Conservation (phyloP, 495 filamentous ascomycete genomes). For the Penicillium odoratum region DNA sequence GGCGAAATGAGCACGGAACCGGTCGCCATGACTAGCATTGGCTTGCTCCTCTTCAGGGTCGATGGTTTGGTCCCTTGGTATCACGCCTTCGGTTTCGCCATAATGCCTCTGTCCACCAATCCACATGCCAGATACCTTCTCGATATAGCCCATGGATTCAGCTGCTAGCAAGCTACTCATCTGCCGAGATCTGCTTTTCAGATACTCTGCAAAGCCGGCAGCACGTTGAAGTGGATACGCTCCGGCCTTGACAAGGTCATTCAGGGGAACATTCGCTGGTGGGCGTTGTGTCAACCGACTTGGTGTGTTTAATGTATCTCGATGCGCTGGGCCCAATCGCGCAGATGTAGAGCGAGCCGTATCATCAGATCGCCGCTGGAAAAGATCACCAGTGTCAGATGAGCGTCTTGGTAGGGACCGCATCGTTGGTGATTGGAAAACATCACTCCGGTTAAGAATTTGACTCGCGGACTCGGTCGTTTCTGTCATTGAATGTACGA, state of each 20-base stretch:
- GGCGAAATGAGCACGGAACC: conserved; percentile 89
- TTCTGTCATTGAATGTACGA: conserved; percentile 72
- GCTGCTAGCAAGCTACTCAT: conserved; percentile 87
- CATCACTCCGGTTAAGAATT: conserved; percentile 81
- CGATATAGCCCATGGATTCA: conserved; percentile 96
- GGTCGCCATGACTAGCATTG: conserved; percentile 61
- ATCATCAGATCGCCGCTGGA: conserved; percentile 43
- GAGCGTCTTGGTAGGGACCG: conserved; percentile 37
- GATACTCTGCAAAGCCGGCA: conserved; percentile 78
- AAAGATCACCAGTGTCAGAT: conserved; percentile 26
- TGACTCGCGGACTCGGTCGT: conserved; percentile 81
- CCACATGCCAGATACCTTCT: conserved; percentile 98
- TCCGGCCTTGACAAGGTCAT: conserved; percentile 69
- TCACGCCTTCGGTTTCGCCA: conserved; percentile 66
- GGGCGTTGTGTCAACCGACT: conserved; percentile 16
- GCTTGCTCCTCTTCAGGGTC: conserved; percentile 67
- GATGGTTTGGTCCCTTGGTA: conserved; percentile 61
- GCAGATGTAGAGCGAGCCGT: conserved; percentile 36
- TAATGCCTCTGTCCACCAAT: conserved; percentile 90
- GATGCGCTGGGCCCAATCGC: conserved; percentile 10
- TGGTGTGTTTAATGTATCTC: conserved; percentile 19
- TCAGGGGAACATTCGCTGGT: conserved; percentile 14
- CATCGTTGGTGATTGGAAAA: conserved; percentile 85
- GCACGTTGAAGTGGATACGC: conserved; percentile 83
- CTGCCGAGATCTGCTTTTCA: conserved; percentile 71